These are phyloP conservation scores for Fusarium nodosum DNA, from an alignment of 2,329 filamentous ascomycete species.

Conservation along the genomic window DNA sequence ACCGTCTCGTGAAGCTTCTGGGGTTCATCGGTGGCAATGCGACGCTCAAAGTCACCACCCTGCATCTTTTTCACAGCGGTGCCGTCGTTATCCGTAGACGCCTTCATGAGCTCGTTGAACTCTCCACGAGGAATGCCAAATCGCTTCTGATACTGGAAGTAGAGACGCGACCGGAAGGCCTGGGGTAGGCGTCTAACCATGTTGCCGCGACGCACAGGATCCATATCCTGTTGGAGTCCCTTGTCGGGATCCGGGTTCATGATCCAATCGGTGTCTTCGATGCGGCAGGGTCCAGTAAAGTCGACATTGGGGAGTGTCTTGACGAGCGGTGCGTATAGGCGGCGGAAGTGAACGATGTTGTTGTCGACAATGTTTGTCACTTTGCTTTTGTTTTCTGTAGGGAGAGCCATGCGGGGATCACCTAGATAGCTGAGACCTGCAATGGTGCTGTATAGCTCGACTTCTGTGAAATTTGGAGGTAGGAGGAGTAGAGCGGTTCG, in stretches of 20 bases:
- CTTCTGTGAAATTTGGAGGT: slow-evolving; percentile 86
- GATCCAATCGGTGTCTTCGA: slow-evolving; percentile 58
- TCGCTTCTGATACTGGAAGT: slow-evolving; percentile 94
- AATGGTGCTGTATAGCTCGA: slow-evolving; percentile 90
- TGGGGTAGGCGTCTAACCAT: slow-evolving; percentile 95
- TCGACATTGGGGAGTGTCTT: slow-evolving; percentile 89
- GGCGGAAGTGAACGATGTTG: slow-evolving; percentile 91
- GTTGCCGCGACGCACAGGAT: slow-evolving; percentile 88
- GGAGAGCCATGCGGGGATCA: slow-evolving; percentile 93
- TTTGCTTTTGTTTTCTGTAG: slow-evolving; percentile 91
- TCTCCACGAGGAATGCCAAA: slow-evolving; percentile 86
- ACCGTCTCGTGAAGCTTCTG: slow-evolving; percentile 78
- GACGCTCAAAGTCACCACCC: slow-evolving; percentile 86
- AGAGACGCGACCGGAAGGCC: slow-evolving; percentile 87
- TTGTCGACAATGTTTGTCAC: slow-evolving; percentile 93
- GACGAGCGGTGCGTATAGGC: slow-evolving; percentile 90
- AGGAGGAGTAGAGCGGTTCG: slow-evolving; percentile 90
- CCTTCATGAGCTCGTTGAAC: slow-evolving; percentile 86
- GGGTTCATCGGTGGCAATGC: slow-evolving; percentile 79
- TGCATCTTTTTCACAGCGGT: slow-evolving; percentile 78
- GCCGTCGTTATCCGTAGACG: slow-evolving; percentile 78
- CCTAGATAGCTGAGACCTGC: slow-evolving; percentile 94
- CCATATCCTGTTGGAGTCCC: slow-evolving; percentile 88
- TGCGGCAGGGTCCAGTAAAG: slow-evolving; percentile 71
- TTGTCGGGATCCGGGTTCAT: slow-evolving; percentile 69